Percentiles rank a stretch among this genome's conserved stretches.
Evolutionary conservation across 2,329 filamentous ascomycete genomes (phyloP).

Genomic region (Chrysosporium queenslandicum): DNA sequence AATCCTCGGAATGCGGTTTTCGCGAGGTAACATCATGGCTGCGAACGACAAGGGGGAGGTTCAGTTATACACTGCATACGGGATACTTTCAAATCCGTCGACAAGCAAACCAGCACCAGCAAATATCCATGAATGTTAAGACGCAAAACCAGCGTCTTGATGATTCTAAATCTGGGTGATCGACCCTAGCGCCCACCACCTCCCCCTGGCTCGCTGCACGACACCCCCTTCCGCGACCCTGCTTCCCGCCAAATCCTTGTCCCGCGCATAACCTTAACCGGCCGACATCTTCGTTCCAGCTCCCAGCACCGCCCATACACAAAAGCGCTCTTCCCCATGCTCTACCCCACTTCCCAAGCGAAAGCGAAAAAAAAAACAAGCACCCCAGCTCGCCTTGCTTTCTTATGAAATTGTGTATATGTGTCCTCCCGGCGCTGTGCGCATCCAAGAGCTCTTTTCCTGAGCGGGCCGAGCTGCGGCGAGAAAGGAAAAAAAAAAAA

Average conservation of each 20-base stretch:
- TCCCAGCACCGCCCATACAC: background rate
- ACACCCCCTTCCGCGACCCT: constrained; percentile 4
- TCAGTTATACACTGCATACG: too few species aligned
- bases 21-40: background rate
- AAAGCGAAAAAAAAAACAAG: too few species aligned
- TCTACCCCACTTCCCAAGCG: background rate
- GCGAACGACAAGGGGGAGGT: background rate
- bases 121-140: background rate
- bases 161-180: background rate
- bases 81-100: too few species aligned
- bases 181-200: background rate
- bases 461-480: background rate
- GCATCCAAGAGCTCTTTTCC: background rate
- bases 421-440: background rate
- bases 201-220: background rate
- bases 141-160: background rate
- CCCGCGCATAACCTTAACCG: constrained; percentile 1
- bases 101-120: too few species aligned
- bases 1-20: too few species aligned
- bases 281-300: background rate
- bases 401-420: background rate
- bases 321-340: background rate
- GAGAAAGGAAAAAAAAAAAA: too few species aligned
- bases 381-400: background rate
- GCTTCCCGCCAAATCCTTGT: constrained; percentile 13